Evolutionary conservation across 495 filamentous ascomycete species (phyloP).

Genomic region (Extremus antarcticus): DNA sequence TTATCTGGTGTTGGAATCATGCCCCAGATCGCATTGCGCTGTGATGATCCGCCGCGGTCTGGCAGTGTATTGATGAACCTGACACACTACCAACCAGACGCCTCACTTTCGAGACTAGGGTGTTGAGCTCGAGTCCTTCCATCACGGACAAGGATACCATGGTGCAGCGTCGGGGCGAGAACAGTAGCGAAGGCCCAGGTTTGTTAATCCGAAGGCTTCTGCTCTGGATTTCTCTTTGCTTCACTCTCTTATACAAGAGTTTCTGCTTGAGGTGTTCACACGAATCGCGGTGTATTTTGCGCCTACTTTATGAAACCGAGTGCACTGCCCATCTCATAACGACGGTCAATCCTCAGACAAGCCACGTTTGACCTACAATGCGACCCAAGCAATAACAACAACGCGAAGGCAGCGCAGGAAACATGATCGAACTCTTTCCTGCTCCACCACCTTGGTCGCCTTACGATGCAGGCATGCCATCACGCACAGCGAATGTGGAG

Average conservation of each 20-base stretch:
- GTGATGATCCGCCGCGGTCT: neutral
- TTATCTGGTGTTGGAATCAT: neutral
- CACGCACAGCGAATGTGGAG: neutral
- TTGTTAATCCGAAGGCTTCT: too few species aligned
- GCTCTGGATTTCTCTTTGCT: neutral
- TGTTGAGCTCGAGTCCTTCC: neutral
- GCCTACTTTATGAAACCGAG: neutral
- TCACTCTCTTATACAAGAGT: neutral
- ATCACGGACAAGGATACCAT: neutral
- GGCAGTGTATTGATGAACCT: neutral
- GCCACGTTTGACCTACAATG: neutral
- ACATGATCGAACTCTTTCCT: neutral
- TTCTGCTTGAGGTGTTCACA: neutral
- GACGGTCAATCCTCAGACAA: neutral
- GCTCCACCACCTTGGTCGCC: neutral
- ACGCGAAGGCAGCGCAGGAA: neutral
- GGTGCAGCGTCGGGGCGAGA: neutral
- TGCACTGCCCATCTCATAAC: neutral
- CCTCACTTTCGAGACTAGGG: neutral
- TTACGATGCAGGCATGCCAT: neutral
- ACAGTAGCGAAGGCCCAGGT: neutral
- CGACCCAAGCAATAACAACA: neutral
- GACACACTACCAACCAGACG: neutral
- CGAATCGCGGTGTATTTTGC: neutral
- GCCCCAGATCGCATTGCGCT: neutral